Conservation (phyloP, 768 basidiomycete species). For the Trametes sanguinea region DNA sequence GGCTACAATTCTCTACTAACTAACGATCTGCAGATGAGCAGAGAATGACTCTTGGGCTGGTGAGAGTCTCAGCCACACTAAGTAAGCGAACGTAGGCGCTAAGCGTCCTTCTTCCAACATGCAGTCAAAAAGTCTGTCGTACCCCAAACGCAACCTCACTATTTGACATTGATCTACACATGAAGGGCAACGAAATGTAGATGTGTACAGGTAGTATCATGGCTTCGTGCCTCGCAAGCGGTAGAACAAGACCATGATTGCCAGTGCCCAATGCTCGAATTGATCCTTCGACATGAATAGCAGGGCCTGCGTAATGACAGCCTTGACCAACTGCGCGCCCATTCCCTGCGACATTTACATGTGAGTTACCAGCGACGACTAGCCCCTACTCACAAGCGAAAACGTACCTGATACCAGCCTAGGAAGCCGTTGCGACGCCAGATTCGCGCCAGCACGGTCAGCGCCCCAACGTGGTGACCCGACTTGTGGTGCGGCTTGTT, state of each 20-base stretch:
- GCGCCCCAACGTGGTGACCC: slow-evolving; percentile 65
- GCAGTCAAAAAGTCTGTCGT: too few species aligned
- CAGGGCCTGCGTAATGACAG: slow-evolving; percentile 92
- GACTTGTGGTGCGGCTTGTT: slow-evolving; percentile 47
- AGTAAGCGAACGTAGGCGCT: too few species aligned
- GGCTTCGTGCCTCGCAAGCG: slow-evolving; percentile 19
- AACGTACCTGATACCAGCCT: slow-evolving; percentile 94
- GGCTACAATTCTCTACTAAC: too few species aligned
- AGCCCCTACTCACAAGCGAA: not conserved
- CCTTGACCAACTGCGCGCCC: slow-evolving; percentile 94
- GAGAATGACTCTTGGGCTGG: too few species aligned
- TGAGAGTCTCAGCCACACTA: too few species aligned
- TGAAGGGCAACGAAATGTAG: too few species aligned
- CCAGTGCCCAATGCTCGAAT: slow-evolving; percentile 86
- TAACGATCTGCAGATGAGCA: too few species aligned
- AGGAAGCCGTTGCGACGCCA: slow-evolving; percentile 74
- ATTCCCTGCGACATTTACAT: slow-evolving; percentile 65
- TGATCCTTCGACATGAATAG: slow-evolving; percentile 98
- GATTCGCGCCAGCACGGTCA: slow-evolving; percentile 73
- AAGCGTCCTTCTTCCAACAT: too few species aligned
- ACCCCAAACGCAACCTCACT: too few species aligned
- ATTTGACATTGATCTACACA: too few species aligned
- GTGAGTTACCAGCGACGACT: not conserved
- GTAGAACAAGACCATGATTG: slow-evolving; percentile 57
- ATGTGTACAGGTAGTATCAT: not conserved